Evolutionary conservation across 208 protist species (phyloP).

Genomic region (Acanthamoeba royreba): DNA sequence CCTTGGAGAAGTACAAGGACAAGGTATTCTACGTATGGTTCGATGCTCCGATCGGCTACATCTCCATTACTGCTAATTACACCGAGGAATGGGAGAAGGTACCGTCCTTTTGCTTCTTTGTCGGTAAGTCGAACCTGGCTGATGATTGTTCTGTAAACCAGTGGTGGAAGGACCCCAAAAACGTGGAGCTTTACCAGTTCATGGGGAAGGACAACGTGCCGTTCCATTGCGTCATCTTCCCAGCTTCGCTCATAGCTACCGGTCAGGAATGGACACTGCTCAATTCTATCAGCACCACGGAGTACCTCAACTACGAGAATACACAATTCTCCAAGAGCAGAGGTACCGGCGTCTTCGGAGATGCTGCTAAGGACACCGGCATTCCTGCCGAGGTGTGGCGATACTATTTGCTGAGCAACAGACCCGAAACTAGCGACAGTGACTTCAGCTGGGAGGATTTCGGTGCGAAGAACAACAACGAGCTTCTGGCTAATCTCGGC

Average conservation of each 20-base stretch:
- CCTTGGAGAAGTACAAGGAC: constrained; percentile 71
- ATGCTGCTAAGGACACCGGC: constrained; percentile 73
- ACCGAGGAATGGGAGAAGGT: constrained; percentile 74
- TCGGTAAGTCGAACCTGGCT: neutral
- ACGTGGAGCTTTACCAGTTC: constrained; percentile 83
- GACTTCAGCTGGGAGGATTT: constrained; percentile 81
- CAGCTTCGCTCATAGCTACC: constrained; percentile 76
- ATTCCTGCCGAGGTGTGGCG: constrained; percentile 79
- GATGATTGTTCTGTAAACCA: neutral
- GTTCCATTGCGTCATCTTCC: constrained; percentile 88
- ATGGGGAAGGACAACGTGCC: constrained; percentile 90
- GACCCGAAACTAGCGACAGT: constrained; percentile 76
- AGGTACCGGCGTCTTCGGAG: constrained; percentile 83
- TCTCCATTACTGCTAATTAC: constrained; percentile 84
- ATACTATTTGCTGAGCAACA: constrained; percentile 82
- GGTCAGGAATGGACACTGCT: constrained; percentile 73
- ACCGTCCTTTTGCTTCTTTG: neutral
- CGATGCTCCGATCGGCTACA: constrained; percentile 86
- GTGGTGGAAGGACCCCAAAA: constrained; percentile 82
- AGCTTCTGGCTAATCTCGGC: constrained; percentile 82
- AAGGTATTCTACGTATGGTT: constrained; percentile 89
- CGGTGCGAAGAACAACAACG: constrained; percentile 69
- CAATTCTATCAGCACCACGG: constrained; percentile 76
- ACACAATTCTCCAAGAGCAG: constrained; percentile 82
- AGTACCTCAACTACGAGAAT: constrained; percentile 87